Evolutionary conservation across 192 early-diverging fungal species (phyloP).

Genomic region (Fimicolochytrium jonesii): DNA sequence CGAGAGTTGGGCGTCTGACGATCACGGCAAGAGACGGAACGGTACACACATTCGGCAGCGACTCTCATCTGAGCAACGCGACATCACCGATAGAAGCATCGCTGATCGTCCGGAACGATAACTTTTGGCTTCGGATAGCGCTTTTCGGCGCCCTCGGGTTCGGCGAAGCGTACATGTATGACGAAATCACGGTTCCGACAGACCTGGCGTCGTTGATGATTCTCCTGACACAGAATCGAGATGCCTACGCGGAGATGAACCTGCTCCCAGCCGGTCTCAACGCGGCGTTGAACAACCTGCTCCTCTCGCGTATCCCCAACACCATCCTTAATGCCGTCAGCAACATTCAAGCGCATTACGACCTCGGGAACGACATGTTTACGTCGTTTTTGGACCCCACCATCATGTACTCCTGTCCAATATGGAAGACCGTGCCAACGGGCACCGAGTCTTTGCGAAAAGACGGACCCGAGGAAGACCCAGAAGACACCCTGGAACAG

Average conservation of each 20-base stretch:
- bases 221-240: conserved; percentile 57
- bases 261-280: conserved; percentile 48
- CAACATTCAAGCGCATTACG: conserved; percentile 72
- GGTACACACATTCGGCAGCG: conserved; percentile 38
- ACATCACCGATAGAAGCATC: conserved; percentile 27
- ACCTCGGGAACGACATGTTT: conserved; percentile 74
- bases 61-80: too few species aligned
- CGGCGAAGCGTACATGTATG: conserved; percentile 69
- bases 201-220: conserved; percentile 52
- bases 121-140: conserved; percentile 62
- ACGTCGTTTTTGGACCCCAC: conserved; percentile 58
- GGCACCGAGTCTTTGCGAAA: background rate
- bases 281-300: conserved; percentile 47
- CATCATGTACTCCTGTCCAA: conserved; percentile 73
- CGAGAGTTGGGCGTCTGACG: background rate
- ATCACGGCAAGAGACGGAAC: conserved; percentile 7
- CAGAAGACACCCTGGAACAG: conserved; percentile 53
- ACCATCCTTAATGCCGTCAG: conserved; percentile 52
- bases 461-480: background rate
- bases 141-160: conserved; percentile 53
- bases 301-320: conserved; percentile 59
- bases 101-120: conserved; percentile 49
- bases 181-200: conserved; percentile 49
- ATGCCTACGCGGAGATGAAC: conserved; percentile 41
- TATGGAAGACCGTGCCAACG: conserved; percentile 50